Base-by-base conservation (phyloP, 1,139 yeast genomes). In the Pichia sp. region DNA sequence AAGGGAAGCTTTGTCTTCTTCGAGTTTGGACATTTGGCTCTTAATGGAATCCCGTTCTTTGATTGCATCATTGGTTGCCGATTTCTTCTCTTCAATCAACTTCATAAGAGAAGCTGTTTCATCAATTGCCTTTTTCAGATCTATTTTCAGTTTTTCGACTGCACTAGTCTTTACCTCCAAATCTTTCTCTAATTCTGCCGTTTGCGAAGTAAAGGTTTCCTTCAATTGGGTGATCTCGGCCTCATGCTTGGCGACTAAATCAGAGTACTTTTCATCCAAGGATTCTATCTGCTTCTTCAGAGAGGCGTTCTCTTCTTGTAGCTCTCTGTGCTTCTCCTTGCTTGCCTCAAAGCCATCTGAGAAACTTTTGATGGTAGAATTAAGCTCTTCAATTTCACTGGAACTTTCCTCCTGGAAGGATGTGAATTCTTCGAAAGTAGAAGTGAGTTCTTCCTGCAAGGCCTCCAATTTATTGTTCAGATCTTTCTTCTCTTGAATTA, bases 341-440 rank as follows among this genome's bases (percentile, higher is more conserved):
- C 52, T 39, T 23, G 46, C 41, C 16, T 50, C 49, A 33, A 58
- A 35, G 34, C 54, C 44, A 34, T 52, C 44, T 26, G 51, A 42
- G 35, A 55, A 42, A 6, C 51, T 51, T 9, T 36, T 41, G 18
- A 47, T 28, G 5, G 39, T 31, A 3, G 27, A 23, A 31, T 33
- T 35, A n/a, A 47, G 26, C 6, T 33, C 32, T 5, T 46, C 39
- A 11, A 43, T 45, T 29, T 54, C 53, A 8, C 41, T 40, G 3
- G 45, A 10, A 3, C 46, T 31, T 32, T 44, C 48, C 10, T 36
- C 41, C 30, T 48, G 48, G 10, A 48, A 28, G 3, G 37, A 11
- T 6, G 43, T 30, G 17, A 41, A 43, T 7, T 43, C 44, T 16
- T 46, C 46, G 19, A 38, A 41, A 3, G 49, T 44, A 10, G 46